Evolutionary conservation across 78 protist genomes (phyloP).

Genomic region (Dictyostelium firmibasis): DNA sequence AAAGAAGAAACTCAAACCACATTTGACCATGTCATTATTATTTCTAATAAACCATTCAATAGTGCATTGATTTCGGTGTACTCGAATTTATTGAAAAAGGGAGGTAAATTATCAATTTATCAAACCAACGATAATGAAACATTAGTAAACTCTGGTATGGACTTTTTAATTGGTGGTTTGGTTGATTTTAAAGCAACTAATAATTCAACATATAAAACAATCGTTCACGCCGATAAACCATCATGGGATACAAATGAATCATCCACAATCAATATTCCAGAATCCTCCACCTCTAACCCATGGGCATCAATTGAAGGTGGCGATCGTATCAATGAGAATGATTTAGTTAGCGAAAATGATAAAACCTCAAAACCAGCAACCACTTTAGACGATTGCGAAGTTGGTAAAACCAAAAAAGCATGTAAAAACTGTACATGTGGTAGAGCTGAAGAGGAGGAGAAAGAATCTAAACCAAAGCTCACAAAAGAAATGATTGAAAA

Average conservation of each 20-base stretch:
- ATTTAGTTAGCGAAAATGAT: constrained; percentile 42
- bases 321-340: constrained; percentile 30
- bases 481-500: constrained; percentile 80
- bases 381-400: constrained; percentile 74
- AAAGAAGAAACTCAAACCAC: neutral
- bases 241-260: constrained; percentile 38
- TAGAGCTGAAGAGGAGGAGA: constrained; percentile 57
- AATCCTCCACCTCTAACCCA: neutral
- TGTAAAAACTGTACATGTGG: constrained; percentile 86
- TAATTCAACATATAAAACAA: neutral
- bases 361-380: constrained; percentile 55
- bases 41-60: neutral
- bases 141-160: neutral
- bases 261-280: neutral
- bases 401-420: constrained; percentile 59
- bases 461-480: constrained; percentile 54
- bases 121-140: neutral
- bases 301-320: constrained; percentile 15
- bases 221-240: neutral
- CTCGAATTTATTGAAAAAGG: constrained; percentile 9
- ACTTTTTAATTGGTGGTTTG: constrained; percentile 22
- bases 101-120: constrained; percentile 22
- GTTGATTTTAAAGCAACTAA: neutral
- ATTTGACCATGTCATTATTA: neutral
- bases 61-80: neutral